Conservation (phyloP, 2,329 filamentous ascomycete genomes). For the Leptodontidium sp. region DNA sequence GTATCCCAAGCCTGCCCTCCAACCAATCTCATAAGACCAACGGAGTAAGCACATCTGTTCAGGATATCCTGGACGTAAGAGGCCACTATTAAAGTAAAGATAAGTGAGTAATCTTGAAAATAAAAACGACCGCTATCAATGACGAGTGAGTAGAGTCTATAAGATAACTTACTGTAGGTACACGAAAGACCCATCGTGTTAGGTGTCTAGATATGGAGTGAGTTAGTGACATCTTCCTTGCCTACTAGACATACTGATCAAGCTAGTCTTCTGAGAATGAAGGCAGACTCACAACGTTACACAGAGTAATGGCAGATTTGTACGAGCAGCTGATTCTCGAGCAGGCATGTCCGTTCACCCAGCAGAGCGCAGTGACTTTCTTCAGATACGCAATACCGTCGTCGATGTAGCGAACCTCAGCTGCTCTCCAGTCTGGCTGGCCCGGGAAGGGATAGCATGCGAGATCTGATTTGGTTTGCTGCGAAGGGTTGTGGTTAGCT, state of each 20-base stretch:
- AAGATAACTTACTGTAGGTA: not conserved
- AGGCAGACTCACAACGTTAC: not conserved
- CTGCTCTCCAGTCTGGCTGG: not conserved
- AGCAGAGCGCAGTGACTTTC: not conserved
- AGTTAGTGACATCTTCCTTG: too few species aligned
- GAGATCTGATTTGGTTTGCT: slow-evolving; percentile 9
- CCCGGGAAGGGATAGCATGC: not conserved
- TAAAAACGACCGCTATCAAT: too few species aligned
- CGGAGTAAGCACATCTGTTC: not conserved
- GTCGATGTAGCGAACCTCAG: not conserved
- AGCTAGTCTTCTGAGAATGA: not conserved
- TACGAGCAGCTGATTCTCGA: not conserved
- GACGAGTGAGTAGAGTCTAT: too few species aligned
- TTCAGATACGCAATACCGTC: not conserved
- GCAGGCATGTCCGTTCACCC: not conserved
- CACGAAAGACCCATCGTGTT: not conserved
- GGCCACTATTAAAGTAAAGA: not conserved
- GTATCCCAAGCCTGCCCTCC: slow-evolving; percentile 11
- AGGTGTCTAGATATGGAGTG: not conserved
- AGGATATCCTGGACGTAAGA: not conserved
- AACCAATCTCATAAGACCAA: not conserved
- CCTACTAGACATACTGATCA: not conserved
- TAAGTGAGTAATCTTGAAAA: too few species aligned
- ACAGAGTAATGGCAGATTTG: not conserved
- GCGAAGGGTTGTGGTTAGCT: not conserved